Conservation (phyloP, 2,329 filamentous ascomycete species). For the Pseudogymnoascus sp. region DNA sequence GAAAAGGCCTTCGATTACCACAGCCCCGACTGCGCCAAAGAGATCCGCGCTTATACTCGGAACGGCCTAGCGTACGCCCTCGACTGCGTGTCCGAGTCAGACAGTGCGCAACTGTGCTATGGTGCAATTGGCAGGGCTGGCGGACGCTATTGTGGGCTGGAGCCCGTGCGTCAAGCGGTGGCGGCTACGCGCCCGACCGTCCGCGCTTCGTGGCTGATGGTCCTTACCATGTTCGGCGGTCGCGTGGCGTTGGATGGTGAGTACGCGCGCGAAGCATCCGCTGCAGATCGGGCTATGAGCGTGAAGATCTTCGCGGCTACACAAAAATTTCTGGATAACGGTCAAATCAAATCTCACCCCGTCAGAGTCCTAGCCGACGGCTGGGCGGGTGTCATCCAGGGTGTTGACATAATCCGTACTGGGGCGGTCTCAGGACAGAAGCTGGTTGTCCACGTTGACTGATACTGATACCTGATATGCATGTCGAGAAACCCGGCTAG, state of each 20-base stretch:
- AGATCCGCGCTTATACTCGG: constrained; percentile 30
- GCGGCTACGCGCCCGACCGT: constrained; percentile 16
- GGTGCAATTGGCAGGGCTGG: constrained; percentile 31
- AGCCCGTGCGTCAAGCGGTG: constrained; percentile 22
- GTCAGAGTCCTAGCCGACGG: constrained; percentile 6
- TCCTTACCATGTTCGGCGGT: constrained; percentile 23
- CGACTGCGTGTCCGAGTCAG: constrained; percentile 34
- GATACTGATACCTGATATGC: not conserved
- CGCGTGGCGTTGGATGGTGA: constrained; percentile 18
- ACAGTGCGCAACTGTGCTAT: constrained; percentile 32
- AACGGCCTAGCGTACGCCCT: constrained; percentile 33
- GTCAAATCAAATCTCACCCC: constrained; percentile 27
- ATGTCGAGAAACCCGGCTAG: not conserved
- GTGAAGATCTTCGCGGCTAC: constrained; percentile 9
- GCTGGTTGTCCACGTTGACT: constrained; percentile 13
- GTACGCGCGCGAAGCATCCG: constrained; percentile 17
- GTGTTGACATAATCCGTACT: constrained; percentile 12
- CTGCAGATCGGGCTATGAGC: constrained; percentile 12
- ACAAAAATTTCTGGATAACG: constrained; percentile 26
- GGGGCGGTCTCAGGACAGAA: constrained; percentile 16
- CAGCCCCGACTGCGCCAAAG: constrained; percentile 8
- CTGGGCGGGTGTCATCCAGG: constrained; percentile 14
- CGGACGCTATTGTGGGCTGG: constrained; percentile 32
- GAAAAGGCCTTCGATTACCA: constrained; percentile 38
- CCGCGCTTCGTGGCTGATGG: constrained; percentile 26